Evolutionary conservation across 2,329 filamentous ascomycete species (phyloP), one percentile per base, ranked within the genome.

Genomic region (Fusarium sp.): DNA sequence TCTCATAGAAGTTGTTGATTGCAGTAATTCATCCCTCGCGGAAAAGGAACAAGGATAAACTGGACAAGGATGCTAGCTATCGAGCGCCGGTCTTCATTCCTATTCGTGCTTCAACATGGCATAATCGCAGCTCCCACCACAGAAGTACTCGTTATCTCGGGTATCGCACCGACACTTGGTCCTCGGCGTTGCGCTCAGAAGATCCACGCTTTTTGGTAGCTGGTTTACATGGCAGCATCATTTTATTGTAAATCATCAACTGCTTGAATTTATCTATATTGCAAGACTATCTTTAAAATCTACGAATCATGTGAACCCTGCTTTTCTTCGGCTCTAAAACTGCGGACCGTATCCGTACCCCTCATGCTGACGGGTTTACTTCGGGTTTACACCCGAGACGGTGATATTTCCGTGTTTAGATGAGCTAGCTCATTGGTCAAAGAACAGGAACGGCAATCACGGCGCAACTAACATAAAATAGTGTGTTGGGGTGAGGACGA

Each of bases 281-380:
- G 15, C 4, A 1, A 33, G 15, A n/a, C 12, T 9, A n/a, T 5
- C 3, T 15, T 0, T n/a, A 6, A 11, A 16, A 0, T 11, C 8
- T 29, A 5, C 20, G 6, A 20, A 29, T 5, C 42, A n/a, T 15
- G n/a, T 0, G n/a, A 23, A 42, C 10, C 26, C 21, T 18, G 11
- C 16, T 11, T n/a, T 18, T 13, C 12, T 16, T 54, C 47, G 35
- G 47, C 1, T 4, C 4, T 20, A 57, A 3, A 57, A 39, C 13
- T 57, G 8, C 18, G 24, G 18, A 6, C 35, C 47, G 54, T 5
- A 21, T 8, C 8, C 20, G 15, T 57, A 26, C 35, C 54, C 54
- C 47, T 35, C 47, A 35, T 9, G 12, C 16, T 11, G n/a, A 7
- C 54, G 23, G 54, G 33, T 41, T 43, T 43, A 20, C 16, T n/a